Evolutionary conservation across 257 asterid genomes (phyloP), one percentile per base, ranked within the genome.

Genomic region (Fraxinus pennsylvanica): DNA sequence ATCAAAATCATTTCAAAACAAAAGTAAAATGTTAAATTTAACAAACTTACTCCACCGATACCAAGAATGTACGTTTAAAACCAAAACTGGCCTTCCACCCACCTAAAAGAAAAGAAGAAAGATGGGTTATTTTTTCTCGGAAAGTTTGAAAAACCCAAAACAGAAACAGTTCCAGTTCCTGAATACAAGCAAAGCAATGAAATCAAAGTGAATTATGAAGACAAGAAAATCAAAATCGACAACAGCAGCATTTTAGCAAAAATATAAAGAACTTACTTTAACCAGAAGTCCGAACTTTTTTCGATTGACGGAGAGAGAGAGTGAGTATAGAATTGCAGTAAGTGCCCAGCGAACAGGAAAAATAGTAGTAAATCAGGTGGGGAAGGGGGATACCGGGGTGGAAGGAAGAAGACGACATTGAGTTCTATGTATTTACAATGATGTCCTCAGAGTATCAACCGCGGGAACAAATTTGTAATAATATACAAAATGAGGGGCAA

Each of bases 401-500:
- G 10, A n/a, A 19, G 25, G 65, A 54, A 61, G 68, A 59, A 59
- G 68, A 61, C 13, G 68, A 8, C 68, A 61, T 25, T 7, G 68
- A 61, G 33, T 61, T 61, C 68, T 14, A 5, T 8, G 68, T 61
- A 61, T 21, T 61, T 61, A 61, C 68, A 9, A 61, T 61, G 68
- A 22, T 61, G 68, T 61, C 68, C 68, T 22, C 32, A 61, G 32
- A 21, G 33, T 61, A 17, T 7, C 1, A 61, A 61, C 68, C 32
- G 68, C 68, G 68, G 33, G 68, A 61, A 61, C 68, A 61, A 21
- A 61, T 22, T 61, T 22, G 68, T 61, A 61, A 61, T 61, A 21
- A 61, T 7, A 22, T 61, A 25, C 68, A 61, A 61, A 8, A 10
- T 22, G 30, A 61, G 68, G 68, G 68, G 68, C 33, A 61, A 54